Evolutionary conservation across 1,284 basidiomycete species (phyloP), one percentile per base, ranked within the genome.

Genomic region (Austroboletus niveus): DNA sequence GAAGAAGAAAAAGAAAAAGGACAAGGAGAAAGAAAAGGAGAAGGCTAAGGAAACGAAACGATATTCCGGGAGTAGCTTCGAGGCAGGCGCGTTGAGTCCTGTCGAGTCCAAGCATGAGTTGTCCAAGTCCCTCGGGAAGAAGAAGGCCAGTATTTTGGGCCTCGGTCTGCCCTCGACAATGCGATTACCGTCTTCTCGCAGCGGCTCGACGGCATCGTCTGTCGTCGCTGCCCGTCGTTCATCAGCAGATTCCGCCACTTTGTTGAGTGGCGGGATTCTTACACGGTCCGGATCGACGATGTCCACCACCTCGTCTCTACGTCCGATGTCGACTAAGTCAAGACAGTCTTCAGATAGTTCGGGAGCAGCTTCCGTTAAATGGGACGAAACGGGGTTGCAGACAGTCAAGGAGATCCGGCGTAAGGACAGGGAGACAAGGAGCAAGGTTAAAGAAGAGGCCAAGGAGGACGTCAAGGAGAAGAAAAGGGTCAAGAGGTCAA

Each of bases 381-480:
- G 87, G 86, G 84, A 86, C 56, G 87, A 88, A 60, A 76, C 75
- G 2, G 76, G 78, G 1, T 57, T 87, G 42, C 72, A 79, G 60
- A 80, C 75, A 2, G 78, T 77, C 5, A 78, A 75, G 55, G 81
- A 81, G 65, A 64, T 66, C 56, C 73, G 79, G 57, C 73, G 71
- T 58, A 71, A 70, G 60, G 81, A 81, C 56, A 69, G 77, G 52
- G 69, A 62, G 27, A 50, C 47, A n/a, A 60, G 57, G 32, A 47
- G 34, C 2, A 55, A 52, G 45, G 59, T 53, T 36, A 62, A 54
- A 35, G 55, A 58, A 20, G 51, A 42, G 43, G 35, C 14, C 35
- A 42, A 36, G 22, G 30, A 53, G 31, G 42, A 48, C 42, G 39
- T 22, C 10, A 60, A 44, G 32, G 48, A 59, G n/a, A 57, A 57